Evolutionary conservation across 192 early-diverging fungal genomes (phyloP).

Genomic region (Rhizophlyctis rosea): DNA sequence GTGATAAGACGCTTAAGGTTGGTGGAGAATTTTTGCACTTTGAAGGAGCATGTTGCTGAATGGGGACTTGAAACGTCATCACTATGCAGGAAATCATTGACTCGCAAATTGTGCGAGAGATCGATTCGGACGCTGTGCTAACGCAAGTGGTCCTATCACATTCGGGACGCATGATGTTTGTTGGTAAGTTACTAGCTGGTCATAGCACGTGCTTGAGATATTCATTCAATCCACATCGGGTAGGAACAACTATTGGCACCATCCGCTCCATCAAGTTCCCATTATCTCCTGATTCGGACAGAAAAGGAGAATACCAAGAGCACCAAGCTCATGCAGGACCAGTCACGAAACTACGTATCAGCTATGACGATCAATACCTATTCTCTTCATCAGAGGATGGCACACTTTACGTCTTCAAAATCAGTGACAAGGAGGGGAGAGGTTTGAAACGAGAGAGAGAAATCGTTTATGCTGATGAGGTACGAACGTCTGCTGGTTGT

Average conservation of each 20-base stretch:
- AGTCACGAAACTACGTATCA: conserved; percentile 52
- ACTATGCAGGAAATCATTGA: conserved; percentile 52
- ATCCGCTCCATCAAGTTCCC: conserved; percentile 60
- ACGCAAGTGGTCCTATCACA: conserved; percentile 57
- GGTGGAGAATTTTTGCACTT: background rate
- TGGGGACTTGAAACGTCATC: background rate
- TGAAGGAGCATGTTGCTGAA: background rate
- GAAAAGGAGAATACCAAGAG: conserved; percentile 58
- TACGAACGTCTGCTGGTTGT: conserved; percentile 7
- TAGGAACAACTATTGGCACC: conserved; percentile 49
- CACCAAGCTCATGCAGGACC: conserved; percentile 55
- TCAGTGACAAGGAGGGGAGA: conserved; percentile 53
- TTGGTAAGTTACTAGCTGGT: conserved; percentile 26
- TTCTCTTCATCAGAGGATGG: conserved; percentile 58
- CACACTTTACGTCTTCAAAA: conserved; percentile 53
- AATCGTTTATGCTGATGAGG: conserved; percentile 58
- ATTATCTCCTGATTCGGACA: conserved; percentile 34
- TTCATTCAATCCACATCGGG: background rate
- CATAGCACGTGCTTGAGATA: background rate
- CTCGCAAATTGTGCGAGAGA: conserved; percentile 53
- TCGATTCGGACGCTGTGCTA: conserved; percentile 48
- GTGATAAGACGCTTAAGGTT: conserved; percentile 58
- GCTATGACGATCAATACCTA: conserved; percentile 59
- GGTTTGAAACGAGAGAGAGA: conserved; percentile 48
- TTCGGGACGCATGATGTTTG: conserved; percentile 64